Percentiles rank a stretch among this genome's conserved stretches.
phyloP scores from a whole-genome alignment of 805 yeast species.

The Candida sithepensis region DNA sequence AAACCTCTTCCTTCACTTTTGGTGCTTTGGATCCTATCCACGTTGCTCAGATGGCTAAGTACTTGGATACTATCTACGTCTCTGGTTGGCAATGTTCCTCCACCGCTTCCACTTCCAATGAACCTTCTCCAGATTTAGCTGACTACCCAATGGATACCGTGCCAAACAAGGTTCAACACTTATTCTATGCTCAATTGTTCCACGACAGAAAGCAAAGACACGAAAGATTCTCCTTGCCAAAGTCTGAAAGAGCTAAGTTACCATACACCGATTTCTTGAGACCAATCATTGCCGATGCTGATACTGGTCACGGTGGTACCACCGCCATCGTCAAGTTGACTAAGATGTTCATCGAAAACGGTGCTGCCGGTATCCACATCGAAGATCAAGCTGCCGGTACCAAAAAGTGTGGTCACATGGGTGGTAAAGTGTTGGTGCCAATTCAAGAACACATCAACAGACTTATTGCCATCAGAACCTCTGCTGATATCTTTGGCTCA shows the following conservation, averaged over 20 bases:
- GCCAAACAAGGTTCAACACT: slow-evolving; percentile 96
- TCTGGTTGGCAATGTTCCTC: slow-evolving; percentile 99
- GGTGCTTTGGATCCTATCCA: slow-evolving; percentile 97
- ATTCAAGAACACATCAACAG: slow-evolving; percentile 97
- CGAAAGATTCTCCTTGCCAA: slow-evolving; percentile 62
- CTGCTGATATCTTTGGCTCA: slow-evolving; percentile 90
- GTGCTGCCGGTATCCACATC: slow-evolving; percentile 98
- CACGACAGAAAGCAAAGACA: slow-evolving; percentile 96
- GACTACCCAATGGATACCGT: slow-evolving; percentile 99
- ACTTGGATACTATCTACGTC: slow-evolving; percentile 87
- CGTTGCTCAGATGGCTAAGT: slow-evolving; percentile 94
- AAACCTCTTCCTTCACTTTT: slow-evolving; percentile 81
- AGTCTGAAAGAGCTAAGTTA: slow-evolving; percentile 63
- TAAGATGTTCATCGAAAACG: slow-evolving; percentile 93
- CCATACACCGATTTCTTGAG: slow-evolving; percentile 83
- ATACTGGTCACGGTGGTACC: slow-evolving; percentile 98
- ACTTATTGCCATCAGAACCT: slow-evolving; percentile 87
- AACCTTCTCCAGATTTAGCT: slow-evolving; percentile 97
- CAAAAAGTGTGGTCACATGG: slow-evolving; percentile 99
- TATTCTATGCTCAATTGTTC: slow-evolving; percentile 94
- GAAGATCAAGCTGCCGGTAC: slow-evolving; percentile 99
- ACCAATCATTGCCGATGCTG: slow-evolving; percentile 96
- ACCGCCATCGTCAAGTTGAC: slow-evolving; percentile 95
- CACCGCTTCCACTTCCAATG: slow-evolving; percentile 95
- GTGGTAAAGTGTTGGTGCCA: slow-evolving; percentile 96